Percentiles rank a stretch among this genome's conserved stretches.
Evolutionary conservation across 2,329 filamentous ascomycete genomes (phyloP).

Genomic region (Fusarium aywerte): DNA sequence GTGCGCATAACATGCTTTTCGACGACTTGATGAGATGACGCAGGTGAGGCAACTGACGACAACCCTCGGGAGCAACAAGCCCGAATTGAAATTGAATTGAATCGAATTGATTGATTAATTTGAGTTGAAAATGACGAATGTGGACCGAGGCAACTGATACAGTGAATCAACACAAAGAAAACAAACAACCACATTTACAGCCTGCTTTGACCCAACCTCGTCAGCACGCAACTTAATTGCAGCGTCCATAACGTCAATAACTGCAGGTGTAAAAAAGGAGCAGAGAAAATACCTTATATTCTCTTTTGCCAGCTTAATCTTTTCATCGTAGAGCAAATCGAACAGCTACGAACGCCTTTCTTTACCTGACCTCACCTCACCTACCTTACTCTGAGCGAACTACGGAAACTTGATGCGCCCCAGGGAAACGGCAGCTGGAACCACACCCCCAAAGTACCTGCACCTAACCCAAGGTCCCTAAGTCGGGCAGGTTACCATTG

Average conservation of each 20-base stretch:
- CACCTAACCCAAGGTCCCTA: slow-evolving; percentile 20
- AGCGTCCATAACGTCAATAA: background rate
- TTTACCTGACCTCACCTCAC: background rate
- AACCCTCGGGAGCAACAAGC: slow-evolving; percentile 4
- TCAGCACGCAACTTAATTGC: background rate
- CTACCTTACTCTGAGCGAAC: slow-evolving; percentile 28
- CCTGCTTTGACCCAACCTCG: background rate
- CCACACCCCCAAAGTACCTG: slow-evolving; percentile 28
- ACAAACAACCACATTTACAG: background rate
- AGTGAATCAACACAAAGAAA: slow-evolving; percentile 5
- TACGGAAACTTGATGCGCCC: slow-evolving; percentile 33
- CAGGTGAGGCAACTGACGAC: slow-evolving; percentile 32
- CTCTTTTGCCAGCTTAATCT: background rate
- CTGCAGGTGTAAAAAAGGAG: slow-evolving; percentile 1
- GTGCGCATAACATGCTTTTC: slow-evolving; percentile 3
- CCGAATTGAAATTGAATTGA: slow-evolving; percentile 1
- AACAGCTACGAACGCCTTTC: too few relatives aligned
- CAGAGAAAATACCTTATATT: background rate
- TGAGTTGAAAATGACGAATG: slow-evolving; percentile 21
- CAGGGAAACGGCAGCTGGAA: slow-evolving; percentile 37
- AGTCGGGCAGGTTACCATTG: slow-evolving; percentile 6
- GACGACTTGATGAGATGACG: slow-evolving; percentile 13
- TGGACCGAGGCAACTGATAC: slow-evolving; percentile 5
- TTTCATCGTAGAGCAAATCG: background rate
- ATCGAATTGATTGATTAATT: slow-evolving; percentile 2